Percentiles rank a stretch among this genome's conserved stretches.
Evolutionary conservation across 2,329 filamentous ascomycete species (phyloP).

Genomic region (Bisporella sp.): DNA sequence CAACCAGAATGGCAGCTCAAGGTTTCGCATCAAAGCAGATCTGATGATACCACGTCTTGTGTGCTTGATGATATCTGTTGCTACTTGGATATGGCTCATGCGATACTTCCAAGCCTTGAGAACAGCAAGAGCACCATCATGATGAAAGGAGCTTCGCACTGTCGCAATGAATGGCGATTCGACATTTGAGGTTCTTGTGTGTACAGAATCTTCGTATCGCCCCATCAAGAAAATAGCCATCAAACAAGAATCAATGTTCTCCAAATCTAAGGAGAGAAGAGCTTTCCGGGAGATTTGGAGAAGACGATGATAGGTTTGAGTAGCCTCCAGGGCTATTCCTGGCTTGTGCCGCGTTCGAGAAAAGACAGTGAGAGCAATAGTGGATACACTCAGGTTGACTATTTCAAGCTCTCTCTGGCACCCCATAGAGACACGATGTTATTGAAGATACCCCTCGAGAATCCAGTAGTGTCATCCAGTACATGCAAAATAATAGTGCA

Average conservation of each 20-base stretch:
- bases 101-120: constrained; percentile 24
- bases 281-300: constrained; percentile 9
- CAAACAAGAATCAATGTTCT: constrained; percentile 12
- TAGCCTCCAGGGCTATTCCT: constrained; percentile 21
- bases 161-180: neutral
- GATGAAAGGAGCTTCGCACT: constrained; percentile 31
- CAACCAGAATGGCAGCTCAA: constrained; percentile 25
- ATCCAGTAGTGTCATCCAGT: constrained; percentile 8
- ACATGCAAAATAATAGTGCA: constrained; percentile 21
- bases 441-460: constrained; percentile 11
- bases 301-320: constrained; percentile 16
- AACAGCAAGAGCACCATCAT: constrained; percentile 25
- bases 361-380: constrained; percentile 24
- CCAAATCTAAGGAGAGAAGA: constrained; percentile 1
- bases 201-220: constrained; percentile 9
- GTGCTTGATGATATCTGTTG: constrained; percentile 22
- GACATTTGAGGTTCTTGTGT: neutral
- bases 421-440: constrained; percentile 5
- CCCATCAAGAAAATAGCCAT: constrained; percentile 14
- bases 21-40: constrained; percentile 18
- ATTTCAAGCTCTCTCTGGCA: constrained; percentile 8
- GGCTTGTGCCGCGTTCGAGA: constrained; percentile 18
- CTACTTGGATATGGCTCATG: constrained; percentile 1
- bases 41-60: constrained; percentile 24
- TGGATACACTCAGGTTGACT: constrained; percentile 24